Evolutionary conservation across 2,329 filamentous ascomycete species (phyloP), one percentile per base, ranked within the genome.

Genomic region (Scedosporium minutisporum): DNA sequence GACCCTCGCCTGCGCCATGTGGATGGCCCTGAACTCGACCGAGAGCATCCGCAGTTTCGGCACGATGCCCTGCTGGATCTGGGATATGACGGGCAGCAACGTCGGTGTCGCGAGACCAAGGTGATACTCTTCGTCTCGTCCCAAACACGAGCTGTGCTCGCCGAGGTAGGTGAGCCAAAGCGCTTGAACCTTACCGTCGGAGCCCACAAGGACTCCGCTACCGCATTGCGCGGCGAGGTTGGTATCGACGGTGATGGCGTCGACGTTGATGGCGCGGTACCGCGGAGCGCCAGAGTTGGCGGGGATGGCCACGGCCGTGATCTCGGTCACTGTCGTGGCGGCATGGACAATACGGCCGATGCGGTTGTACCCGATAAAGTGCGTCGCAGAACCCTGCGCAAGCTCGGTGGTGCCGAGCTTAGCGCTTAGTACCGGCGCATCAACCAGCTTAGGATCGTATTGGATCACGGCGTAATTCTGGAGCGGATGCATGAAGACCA

Each of bases 331-430:
- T 0, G 89, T 91, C 0, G 95, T 97, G 68, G 96, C 92, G 4
- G 92, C 90, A 68, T 97, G 91, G 3, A 97, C 93, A 48, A 97
- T 91, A 42, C 93, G 87, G 65, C 93, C 88, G 67, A 97, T 97
- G 67, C 96, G 88, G 72, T 99, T 99, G 78, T 96, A 96, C n/a
- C 95, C 96, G 66, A 99, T 89, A 75, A 99, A 99, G 67, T 96
- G 93, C 0, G 93, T 97, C 63, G 93, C 89, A 58, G 93, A 91
- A 42, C 95, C 95, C 77, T 97, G 95, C 60, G 91, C 93, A 72
- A 97, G 91, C 68, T 87, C 86, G 63, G 90, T 86, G 5, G 81
- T 86, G 70, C 91, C 91, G 59, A 99, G 82, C 69, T 86, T 90
- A 4, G 96, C 95, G 66, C 90, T 93, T 78, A 93, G 85, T 12